A percentile compares a stretch with the other conserved stretches of the same genome.
These are phyloP conservation scores for Polyporus tsugae DNA, from an alignment of 1,284 basidiomycete species.

Conservation along the genomic window DNA sequence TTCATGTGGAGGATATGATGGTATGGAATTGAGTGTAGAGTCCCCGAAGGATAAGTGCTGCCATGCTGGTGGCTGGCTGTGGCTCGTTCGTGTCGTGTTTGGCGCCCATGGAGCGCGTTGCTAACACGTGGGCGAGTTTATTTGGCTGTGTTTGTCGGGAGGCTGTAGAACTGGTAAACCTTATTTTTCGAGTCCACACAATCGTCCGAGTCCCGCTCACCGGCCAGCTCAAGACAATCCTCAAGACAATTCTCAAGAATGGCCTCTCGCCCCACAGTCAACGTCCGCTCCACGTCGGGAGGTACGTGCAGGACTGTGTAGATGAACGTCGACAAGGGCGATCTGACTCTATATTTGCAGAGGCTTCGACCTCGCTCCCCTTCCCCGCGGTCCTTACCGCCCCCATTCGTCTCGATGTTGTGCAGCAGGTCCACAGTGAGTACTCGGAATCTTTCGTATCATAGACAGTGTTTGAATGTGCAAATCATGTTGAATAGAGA, in stretches of 20 bases:
- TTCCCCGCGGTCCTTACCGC: slow-evolving; percentile 98
- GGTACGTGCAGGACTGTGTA: slow-evolving; percentile 52
- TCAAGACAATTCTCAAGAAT: slow-evolving; percentile 56
- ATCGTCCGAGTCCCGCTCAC: slow-evolving; percentile 23
- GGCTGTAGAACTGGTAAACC: slow-evolving; percentile 41
- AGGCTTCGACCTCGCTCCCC: slow-evolving; percentile 90
- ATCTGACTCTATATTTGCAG: slow-evolving; percentile 47
- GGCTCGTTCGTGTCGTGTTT: background rate
- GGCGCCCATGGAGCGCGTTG: background rate
- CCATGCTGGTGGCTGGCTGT: background rate
- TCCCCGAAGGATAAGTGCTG: background rate
- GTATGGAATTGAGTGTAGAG: background rate
- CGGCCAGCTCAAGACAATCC: slow-evolving; percentile 41
- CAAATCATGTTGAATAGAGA: slow-evolving; percentile 64
- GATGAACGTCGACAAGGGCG: background rate
- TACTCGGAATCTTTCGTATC: slow-evolving; percentile 29
- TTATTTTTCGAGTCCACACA: slow-evolving; percentile 42
- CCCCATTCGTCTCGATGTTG: slow-evolving; percentile 98
- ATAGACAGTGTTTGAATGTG: background rate
- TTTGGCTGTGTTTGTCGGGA: slow-evolving; percentile 31
- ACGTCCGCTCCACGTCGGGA: slow-evolving; percentile 80
- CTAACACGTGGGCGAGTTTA: slow-evolving; percentile 16
- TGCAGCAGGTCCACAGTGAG: slow-evolving; percentile 98
- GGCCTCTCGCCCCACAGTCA: slow-evolving; percentile 92
- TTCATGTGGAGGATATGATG: background rate